Conservation (phyloP, 2,329 filamentous ascomycete species). For the Leptosphaerulina australis region DNA sequence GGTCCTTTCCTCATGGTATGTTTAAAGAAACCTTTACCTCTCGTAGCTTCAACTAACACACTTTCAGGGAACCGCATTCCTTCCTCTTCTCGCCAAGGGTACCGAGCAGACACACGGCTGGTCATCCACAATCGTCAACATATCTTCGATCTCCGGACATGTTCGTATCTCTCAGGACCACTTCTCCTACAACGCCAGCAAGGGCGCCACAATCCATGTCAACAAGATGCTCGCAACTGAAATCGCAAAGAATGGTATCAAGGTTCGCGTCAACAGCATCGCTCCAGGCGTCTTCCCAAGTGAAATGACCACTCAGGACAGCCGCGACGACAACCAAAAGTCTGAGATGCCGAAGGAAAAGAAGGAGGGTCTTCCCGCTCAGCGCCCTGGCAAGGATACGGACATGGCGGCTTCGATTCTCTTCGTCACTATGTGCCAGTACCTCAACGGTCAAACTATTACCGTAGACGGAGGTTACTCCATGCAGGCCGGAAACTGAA, state of each 20-base stretch:
- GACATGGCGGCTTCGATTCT: conserved; percentile 54
- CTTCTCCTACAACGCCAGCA: conserved; percentile 57
- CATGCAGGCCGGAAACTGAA: conserved; percentile 44
- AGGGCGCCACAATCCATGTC: conserved; percentile 60
- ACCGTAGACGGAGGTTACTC: conserved; percentile 62
- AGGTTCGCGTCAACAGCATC: conserved; percentile 64
- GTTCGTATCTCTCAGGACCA: conserved; percentile 56
- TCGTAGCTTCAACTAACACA: neutral
- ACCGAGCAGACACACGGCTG: conserved; percentile 52
- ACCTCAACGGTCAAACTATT: conserved; percentile 57
- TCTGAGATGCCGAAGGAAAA: conserved; percentile 60
- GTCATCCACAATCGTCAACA: conserved; percentile 55
- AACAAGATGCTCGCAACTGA: conserved; percentile 62
- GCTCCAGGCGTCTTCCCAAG: conserved; percentile 63
- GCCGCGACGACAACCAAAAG: conserved; percentile 59
- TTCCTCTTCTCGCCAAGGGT: conserved; percentile 54
- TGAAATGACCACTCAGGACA: conserved; percentile 63
- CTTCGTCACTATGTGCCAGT: conserved; percentile 58
- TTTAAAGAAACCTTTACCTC: neutral
- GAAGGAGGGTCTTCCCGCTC: conserved; percentile 58
- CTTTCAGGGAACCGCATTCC: conserved; percentile 49
- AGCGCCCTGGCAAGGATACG: conserved; percentile 61
- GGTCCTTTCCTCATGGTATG: conserved; percentile 53
- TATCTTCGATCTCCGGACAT: conserved; percentile 53
- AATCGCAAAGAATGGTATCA: conserved; percentile 58